phyloP scores from a whole-genome alignment of 768 basidiomycete species.

The Sarcomyxa edulis region DNA sequence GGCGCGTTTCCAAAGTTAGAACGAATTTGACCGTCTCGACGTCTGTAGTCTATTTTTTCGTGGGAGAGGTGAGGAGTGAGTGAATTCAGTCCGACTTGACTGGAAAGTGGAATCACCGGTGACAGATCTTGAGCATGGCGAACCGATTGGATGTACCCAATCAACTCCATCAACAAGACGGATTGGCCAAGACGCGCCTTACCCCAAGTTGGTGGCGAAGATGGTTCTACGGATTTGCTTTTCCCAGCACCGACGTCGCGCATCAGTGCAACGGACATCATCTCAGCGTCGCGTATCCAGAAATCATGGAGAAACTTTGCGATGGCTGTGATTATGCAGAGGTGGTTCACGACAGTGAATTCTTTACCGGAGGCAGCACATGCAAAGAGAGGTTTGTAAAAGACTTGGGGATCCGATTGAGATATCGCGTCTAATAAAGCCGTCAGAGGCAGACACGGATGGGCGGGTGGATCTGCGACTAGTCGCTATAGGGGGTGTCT shows the following conservation, averaged over 20 bases:
- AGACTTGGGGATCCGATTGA: conserved; percentile 48
- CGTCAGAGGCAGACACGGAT: conserved; percentile 40
- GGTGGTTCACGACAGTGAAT: conserved; percentile 51
- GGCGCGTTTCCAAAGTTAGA: conserved; percentile 47
- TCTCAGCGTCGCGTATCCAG: conserved; percentile 68
- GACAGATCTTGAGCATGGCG: conserved; percentile 35
- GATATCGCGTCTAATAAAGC: conserved; percentile 49
- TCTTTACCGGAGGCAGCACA: conserved; percentile 66
- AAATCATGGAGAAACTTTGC: conserved; percentile 53
- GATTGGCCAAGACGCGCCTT: conserved; percentile 57
- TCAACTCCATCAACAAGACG: conserved; percentile 57
- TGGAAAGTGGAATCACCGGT: conserved; percentile 11
- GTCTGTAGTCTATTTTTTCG: conserved; percentile 25
- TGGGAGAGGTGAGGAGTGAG: neutral
- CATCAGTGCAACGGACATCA: conserved; percentile 68
- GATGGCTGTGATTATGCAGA: conserved; percentile 47
- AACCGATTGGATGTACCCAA: conserved; percentile 40
- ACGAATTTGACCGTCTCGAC: conserved; percentile 40
- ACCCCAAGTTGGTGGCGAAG: conserved; percentile 29
- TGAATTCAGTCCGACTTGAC: no score
- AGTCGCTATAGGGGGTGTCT: conserved; percentile 39
- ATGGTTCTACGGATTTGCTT: conserved; percentile 8
- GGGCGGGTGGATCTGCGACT: conserved; percentile 44
- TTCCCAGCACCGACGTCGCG: conserved; percentile 34
- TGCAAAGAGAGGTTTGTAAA: conserved; percentile 68